These are phyloP conservation scores for Chrysoporthe cubensis DNA, from an alignment of 2,329 filamentous ascomycete genomes.

Conservation along the genomic window DNA sequence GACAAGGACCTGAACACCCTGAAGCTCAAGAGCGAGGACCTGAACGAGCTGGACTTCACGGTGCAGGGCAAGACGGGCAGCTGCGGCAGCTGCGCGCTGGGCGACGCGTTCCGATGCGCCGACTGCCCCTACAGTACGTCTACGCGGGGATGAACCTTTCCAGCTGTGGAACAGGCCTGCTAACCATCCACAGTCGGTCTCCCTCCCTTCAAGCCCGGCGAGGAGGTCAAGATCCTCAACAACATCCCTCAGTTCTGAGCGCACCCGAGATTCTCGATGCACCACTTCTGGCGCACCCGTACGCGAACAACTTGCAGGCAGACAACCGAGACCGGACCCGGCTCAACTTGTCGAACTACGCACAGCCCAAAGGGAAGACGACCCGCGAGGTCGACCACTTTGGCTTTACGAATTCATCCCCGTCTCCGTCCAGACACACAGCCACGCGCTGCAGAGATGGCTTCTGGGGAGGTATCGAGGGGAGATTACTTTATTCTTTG, in stretches of 20 bases:
- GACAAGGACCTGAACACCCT: conserved; percentile 50
- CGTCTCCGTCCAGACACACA: neutral
- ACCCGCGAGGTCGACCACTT: neutral
- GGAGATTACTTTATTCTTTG: neutral
- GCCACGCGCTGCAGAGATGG: conserved; percentile 2
- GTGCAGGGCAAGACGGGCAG: conserved; percentile 96
- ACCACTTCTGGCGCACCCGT: neutral
- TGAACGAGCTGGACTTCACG: conserved; percentile 93
- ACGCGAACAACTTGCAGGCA: neutral
- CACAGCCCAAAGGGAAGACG: neutral
- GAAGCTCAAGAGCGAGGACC: conserved; percentile 75
- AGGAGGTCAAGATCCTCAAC: conserved; percentile 87
- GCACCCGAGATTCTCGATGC: neutral
- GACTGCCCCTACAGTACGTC: conserved; percentile 48
- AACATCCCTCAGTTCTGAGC: conserved; percentile 79
- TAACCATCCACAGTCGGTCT: conserved; percentile 62
- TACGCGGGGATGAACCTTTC: conserved; percentile 47
- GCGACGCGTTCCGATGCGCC: conserved; percentile 82
- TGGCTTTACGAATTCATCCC: neutral
- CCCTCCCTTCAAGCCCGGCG: conserved; percentile 94
- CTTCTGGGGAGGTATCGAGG: conserved; percentile 5
- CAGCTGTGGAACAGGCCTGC: conserved; percentile 55
- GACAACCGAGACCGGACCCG: neutral
- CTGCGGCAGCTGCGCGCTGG: conserved; percentile 91
- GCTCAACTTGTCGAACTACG: neutral